phyloP scores from a whole-genome alignment of 257 asterid genomes.

The Orobanche coerulescens region DNA sequence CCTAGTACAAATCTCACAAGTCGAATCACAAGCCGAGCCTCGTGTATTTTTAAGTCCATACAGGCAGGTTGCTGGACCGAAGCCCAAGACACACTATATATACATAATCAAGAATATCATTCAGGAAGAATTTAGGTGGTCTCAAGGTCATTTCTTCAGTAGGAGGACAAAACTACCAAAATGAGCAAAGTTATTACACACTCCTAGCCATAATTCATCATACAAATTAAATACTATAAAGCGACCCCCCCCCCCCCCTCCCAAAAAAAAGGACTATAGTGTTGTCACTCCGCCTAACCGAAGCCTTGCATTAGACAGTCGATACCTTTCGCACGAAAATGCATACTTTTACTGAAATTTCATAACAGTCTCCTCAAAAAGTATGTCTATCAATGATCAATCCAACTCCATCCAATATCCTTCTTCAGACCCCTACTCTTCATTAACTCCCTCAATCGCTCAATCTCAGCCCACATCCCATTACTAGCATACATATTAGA shows the following conservation, averaged over 20 bases:
- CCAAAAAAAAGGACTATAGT: not conserved
- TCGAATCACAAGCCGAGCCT: too few relatives aligned
- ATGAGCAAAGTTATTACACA: not conserved
- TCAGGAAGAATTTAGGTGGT: too few relatives aligned
- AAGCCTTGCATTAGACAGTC: not conserved
- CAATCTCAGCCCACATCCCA: constrained; percentile 76
- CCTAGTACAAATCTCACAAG: too few relatives aligned
- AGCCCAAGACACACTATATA: not conserved
- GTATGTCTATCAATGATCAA: too few relatives aligned
- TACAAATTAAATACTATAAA: not conserved
- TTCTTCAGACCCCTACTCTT: constrained; percentile 56
- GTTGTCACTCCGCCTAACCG: not conserved
- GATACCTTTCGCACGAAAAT: constrained; percentile 18
- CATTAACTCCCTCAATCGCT: constrained; percentile 51
- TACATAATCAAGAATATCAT: not conserved
- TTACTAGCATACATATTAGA: constrained; percentile 72
- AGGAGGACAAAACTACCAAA: too few relatives aligned
- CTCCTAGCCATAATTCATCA: not conserved
- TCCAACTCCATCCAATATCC: constrained; percentile 62
- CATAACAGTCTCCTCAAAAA: too few relatives aligned
- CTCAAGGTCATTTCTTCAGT: too few relatives aligned
- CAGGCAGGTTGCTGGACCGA: too few relatives aligned
- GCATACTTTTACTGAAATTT: too few relatives aligned
- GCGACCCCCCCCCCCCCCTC: too few relatives aligned
- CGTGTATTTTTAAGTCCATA: too few relatives aligned